Conservation (phyloP, 495 filamentous ascomycete genomes). For the Annulohypoxylon bovei region DNA sequence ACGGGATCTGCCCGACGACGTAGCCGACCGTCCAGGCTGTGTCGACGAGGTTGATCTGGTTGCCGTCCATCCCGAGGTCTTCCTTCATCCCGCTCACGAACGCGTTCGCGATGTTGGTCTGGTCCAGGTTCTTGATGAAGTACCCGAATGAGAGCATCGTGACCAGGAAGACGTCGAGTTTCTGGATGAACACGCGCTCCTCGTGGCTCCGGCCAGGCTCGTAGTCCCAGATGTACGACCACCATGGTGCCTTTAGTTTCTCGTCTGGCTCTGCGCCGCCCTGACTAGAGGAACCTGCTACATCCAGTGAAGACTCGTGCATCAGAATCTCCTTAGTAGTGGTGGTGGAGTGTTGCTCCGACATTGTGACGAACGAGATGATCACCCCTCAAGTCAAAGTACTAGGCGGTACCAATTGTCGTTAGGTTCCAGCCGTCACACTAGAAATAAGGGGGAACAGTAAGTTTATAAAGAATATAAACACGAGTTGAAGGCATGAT, state of each 20-base stretch:
- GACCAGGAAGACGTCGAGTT: constrained; percentile 50
- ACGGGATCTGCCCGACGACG: constrained; percentile 51
- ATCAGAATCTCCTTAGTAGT: constrained; percentile 30
- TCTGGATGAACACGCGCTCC: constrained; percentile 42
- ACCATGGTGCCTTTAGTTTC: constrained; percentile 35
- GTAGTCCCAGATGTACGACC: constrained; percentile 45
- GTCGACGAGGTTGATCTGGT: constrained; percentile 43
- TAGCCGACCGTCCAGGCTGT: constrained; percentile 53
- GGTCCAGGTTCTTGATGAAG: constrained; percentile 57
- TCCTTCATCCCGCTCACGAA: constrained; percentile 54
- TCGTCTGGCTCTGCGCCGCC: background rate
- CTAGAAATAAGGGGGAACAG: background rate
- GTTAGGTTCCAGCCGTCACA: background rate
- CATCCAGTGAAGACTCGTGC: constrained; percentile 21
- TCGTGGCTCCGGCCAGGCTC: constrained; percentile 35
- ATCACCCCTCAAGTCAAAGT: background rate
- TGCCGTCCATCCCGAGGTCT: constrained; percentile 47
- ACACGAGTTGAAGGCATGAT: background rate
- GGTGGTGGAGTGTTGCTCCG: constrained; percentile 11
- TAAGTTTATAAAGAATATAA: constrained; percentile 2
- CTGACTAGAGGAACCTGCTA: constrained; percentile 6
- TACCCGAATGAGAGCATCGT: constrained; percentile 52
- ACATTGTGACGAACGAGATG: constrained; percentile 13
- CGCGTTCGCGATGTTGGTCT: constrained; percentile 54
- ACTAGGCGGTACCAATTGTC: background rate